A percentile compares a stretch with the other conserved stretches of the same genome.
phyloP scores from a whole-genome alignment of 1,284 basidiomycete genomes.

The Chiua sp. region DNA sequence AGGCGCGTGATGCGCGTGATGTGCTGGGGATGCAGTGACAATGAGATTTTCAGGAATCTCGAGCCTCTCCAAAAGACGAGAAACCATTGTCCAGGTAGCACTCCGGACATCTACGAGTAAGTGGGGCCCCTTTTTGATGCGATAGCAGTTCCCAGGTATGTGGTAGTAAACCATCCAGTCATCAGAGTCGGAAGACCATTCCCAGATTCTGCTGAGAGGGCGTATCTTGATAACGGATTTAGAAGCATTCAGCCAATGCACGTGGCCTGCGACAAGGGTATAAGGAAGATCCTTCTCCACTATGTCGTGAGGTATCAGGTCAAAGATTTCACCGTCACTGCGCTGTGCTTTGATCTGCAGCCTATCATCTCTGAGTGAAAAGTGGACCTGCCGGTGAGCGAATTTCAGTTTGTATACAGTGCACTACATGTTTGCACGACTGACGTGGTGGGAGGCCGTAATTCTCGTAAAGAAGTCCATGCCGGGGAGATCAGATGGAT shows the following conservation, averaged over 20 bases:
- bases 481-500: too few species aligned
- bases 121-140: conserved; percentile 15
- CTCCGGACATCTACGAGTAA: conserved; percentile 39
- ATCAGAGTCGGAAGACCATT: conserved; percentile 6
- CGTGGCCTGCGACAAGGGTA: conserved; percentile 37
- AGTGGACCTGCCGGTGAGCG: conserved; percentile 40
- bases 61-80: too few species aligned
- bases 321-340: conserved; percentile 8
- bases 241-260: conserved; percentile 44
- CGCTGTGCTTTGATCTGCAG: conserved; percentile 9
- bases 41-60: too few species aligned
- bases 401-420: too few species aligned
- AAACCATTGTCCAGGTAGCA: too few species aligned
- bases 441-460: too few species aligned
- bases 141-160: conserved; percentile 1
- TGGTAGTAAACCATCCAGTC: conserved; percentile 21
- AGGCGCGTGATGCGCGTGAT: too few species aligned
- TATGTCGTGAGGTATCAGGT: conserved; percentile 43
- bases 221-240: conserved; percentile 42
- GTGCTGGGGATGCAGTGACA: background rate
- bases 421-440: too few species aligned
- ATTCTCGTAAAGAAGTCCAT: too few species aligned
- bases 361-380: conserved; percentile 29
- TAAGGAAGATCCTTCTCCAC: conserved; percentile 45
- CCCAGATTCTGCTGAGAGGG: conserved; percentile 32